A percentile compares a stretch with the other conserved stretches of the same genome.
Conservation (phyloP, 2,329 filamentous ascomycete genomes). For the Botryotinia narcissicola region DNA sequence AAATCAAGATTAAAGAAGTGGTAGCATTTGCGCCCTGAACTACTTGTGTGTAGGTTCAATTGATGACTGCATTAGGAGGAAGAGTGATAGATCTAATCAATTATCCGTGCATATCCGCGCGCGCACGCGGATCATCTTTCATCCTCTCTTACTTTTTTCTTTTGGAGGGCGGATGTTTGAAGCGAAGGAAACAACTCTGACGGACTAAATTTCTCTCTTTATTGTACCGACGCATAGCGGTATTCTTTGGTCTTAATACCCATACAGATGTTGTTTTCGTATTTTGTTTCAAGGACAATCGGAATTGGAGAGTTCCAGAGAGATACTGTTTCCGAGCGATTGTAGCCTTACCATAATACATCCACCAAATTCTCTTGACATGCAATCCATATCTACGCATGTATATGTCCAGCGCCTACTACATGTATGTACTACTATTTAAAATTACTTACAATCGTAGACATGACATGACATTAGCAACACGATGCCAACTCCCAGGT, state of each 20-base stretch:
- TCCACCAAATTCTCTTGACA: not conserved
- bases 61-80: not conserved
- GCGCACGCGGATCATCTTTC: constrained; percentile 2
- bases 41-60: not conserved
- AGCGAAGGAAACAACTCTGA: not conserved
- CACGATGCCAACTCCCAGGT: not conserved
- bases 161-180: not conserved
- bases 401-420: not conserved
- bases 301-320: not conserved
- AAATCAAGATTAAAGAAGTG: not conserved
- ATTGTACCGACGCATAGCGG: not conserved
- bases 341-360: not conserved
- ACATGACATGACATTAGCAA: not conserved
- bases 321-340: not conserved
- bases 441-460: not conserved
- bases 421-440: not conserved
- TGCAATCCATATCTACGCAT: not conserved
- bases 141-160: not conserved
- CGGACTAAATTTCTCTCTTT: not conserved
- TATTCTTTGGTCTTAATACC: not conserved
- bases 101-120: not conserved
- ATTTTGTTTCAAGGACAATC: not conserved
- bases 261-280: not conserved
- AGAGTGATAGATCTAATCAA: not conserved
- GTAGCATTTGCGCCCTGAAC: not conserved